A percentile compares a stretch with the other conserved stretches of the same genome.
phyloP scores from a whole-genome alignment of 352 stramenopile species.

The Thraustochytrium sp. region DNA sequence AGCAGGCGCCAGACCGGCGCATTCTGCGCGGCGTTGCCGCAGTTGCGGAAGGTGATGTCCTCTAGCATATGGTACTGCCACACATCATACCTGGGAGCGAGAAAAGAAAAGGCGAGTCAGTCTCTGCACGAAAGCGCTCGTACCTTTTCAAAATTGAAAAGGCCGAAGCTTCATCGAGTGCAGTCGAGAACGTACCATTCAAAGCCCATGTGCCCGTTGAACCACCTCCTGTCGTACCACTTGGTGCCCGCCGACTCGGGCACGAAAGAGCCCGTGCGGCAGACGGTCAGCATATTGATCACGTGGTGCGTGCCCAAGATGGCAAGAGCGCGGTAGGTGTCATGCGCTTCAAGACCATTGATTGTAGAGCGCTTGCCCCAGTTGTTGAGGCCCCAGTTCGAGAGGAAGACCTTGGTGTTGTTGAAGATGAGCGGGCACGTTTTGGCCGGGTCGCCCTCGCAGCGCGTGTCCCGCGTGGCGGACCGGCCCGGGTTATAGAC shows the following conservation, averaged over 20 bases:
- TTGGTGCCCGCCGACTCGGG: not conserved
- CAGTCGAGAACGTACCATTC: too few relatives aligned
- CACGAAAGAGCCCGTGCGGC: not conserved
- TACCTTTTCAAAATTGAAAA: too few relatives aligned
- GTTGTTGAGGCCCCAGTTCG: conserved; percentile 32
- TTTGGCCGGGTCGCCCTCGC: not conserved
- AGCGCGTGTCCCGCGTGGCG: not conserved
- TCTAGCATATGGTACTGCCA: not conserved
- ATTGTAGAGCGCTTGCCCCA: not conserved
- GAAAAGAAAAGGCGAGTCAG: too few relatives aligned
- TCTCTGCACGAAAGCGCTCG: too few relatives aligned
- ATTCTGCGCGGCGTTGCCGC: not conserved
- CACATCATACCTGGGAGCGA: not conserved
- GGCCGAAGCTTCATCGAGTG: too few relatives aligned
- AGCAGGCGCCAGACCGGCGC: not conserved
- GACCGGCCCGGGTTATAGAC: conserved; percentile 33
- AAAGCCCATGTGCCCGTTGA: not conserved
- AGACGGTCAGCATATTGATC: not conserved
- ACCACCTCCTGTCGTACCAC: not conserved
- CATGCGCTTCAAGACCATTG: not conserved
- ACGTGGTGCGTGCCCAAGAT: not conserved
- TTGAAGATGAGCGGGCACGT: not conserved
- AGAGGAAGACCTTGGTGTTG: conserved; percentile 25
- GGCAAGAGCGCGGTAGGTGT: not conserved
- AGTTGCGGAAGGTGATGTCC: conserved; percentile 11